Conservation (phyloP, 768 basidiomycete genomes). For the Cystofilobasidium capitatum region DNA sequence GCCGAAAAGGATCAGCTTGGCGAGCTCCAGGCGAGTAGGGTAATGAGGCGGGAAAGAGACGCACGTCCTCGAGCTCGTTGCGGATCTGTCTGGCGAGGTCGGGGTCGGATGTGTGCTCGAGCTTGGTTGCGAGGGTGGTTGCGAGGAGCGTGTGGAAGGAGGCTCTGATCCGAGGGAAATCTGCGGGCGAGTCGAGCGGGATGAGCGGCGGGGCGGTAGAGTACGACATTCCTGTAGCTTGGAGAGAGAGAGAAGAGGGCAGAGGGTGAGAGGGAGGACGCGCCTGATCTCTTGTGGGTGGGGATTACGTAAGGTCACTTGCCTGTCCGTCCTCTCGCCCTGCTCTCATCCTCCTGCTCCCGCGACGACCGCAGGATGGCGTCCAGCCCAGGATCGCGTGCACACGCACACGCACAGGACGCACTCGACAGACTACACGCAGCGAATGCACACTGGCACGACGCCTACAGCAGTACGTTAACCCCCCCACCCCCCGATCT, state of each 20-base stretch:
- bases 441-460: no score
- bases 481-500: no score
- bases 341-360: not conserved
- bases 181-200: constrained; percentile 1
- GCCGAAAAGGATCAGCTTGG: constrained; percentile 3
- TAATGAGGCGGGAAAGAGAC: not conserved
- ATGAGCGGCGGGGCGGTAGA: not conserved
- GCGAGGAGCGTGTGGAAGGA: not conserved
- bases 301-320: no score
- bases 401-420: no score
- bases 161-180: not conserved
- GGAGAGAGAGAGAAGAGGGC: not conserved
- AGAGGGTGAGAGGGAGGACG: not conserved
- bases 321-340: not conserved
- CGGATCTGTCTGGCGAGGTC: not conserved
- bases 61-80: not conserved
- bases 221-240: not conserved
- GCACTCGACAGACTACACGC: no score
- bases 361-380: no score
- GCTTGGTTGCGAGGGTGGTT: not conserved
- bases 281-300: no score
- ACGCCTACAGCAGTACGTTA: no score
- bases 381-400: no score
- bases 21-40: not conserved
- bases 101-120: not conserved